phyloP scores from a whole-genome alignment of 1,284 basidiomycete genomes.

The Meira nashicola region DNA sequence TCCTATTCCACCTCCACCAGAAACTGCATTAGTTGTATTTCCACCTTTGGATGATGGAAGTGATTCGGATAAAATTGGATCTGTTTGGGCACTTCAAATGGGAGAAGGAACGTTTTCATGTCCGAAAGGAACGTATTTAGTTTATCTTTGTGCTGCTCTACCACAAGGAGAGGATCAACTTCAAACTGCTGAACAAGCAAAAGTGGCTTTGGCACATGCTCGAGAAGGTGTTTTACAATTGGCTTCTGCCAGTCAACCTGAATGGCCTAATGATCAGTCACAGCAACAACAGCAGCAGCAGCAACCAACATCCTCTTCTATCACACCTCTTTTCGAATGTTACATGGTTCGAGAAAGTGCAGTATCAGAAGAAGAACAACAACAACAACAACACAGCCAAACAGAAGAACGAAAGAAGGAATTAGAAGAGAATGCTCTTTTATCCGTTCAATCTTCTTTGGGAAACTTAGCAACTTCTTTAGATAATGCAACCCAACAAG shows the following conservation, averaged over 20 bases:
- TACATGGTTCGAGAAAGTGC: neutral
- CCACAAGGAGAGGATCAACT: neutral
- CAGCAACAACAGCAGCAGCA: neutral
- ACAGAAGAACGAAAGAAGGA: neutral
- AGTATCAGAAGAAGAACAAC: neutral
- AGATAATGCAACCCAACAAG: slow-evolving; percentile 1
- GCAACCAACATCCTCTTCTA: no score
- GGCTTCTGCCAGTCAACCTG: neutral
- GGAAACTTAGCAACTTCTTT: neutral
- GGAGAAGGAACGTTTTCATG: slow-evolving; percentile 80
- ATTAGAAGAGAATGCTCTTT: neutral
- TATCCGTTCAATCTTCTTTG: neutral
- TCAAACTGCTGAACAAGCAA: neutral
- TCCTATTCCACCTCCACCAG: slow-evolving; percentile 45
- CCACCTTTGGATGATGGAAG: slow-evolving; percentile 59
- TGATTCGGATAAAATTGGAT: slow-evolving; percentile 37
- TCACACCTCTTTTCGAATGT: slow-evolving; percentile 2
- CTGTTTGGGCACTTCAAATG: slow-evolving; percentile 64
- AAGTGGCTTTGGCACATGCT: neutral
- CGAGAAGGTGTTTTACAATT: neutral
- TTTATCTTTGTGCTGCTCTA: slow-evolving; percentile 3
- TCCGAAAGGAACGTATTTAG: slow-evolving; percentile 60
- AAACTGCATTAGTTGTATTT: slow-evolving; percentile 74
- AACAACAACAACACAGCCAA: neutral
- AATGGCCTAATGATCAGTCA: neutral